Evolutionary conservation across 1,284 basidiomycete genomes (phyloP), one percentile per base, ranked within the genome.

Genomic region (Malassezia caprae): DNA sequence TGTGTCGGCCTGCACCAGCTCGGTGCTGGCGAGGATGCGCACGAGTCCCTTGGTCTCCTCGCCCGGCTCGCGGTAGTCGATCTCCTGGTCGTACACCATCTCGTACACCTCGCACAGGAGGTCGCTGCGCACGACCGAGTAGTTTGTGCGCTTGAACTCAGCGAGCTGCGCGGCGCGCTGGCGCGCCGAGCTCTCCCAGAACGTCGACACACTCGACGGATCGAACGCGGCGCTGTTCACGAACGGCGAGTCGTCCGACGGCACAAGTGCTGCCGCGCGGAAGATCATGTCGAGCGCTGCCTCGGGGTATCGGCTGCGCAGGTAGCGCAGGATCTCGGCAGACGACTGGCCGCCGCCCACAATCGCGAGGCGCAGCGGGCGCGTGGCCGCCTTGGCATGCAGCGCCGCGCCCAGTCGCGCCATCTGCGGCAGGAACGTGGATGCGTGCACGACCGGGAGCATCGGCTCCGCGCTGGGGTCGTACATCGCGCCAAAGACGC

Each of bases 131-230:
- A 73, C 68, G 11, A 73, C 72, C 28, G 65, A 67, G 59, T 73
- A 73, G 56, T 73, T 73, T 37, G 72, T 73, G 11, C 70, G 65
- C 54, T 65, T 67, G 54, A 69, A 74, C 53, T 74, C 72, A 26
- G 51, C 53, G 6, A 64, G 53, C 68, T 69, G 69, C 26, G 56
- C 59, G 21, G 55, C 53, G 26, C 72, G 67, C 31, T 67, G 59
- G 31, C 50, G 47, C 39, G 60, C 61, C 31, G 43, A 53, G 8
- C 63, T 62, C 37, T 58, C 47, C 69, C 70, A 74, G 59, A 72
- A 74, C 44, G 63, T 61, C 48, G 68, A 63, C 26, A 69, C 69
- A n/a, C 68, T 57, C 23, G 65, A 61, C 0, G 72, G 72, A 31
- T 74, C 72, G 53, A 74, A 74, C 2, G 72, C 72, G 24, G 62